phyloP scores from a whole-genome alignment of 1,139 yeast genomes.

The Kodamaea derodonti region DNA sequence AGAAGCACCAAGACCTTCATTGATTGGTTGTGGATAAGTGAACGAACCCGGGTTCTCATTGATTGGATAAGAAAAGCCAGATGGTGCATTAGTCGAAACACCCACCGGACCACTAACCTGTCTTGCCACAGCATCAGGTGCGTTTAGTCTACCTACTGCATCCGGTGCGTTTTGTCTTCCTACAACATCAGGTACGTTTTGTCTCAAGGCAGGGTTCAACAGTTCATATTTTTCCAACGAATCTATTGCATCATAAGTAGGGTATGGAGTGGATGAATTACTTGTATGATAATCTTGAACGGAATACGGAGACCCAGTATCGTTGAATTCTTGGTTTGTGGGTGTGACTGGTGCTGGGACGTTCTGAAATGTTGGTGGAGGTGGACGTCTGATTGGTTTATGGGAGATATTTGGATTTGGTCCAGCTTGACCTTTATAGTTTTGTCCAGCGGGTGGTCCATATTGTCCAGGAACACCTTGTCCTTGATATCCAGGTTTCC shows the following conservation, averaged over 20 bases:
- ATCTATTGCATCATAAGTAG: not conserved
- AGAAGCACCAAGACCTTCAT: too few species aligned
- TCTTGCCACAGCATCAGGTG: too few species aligned
- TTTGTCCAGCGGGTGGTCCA: not conserved
- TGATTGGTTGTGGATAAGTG: too few species aligned
- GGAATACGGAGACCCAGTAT: conserved; percentile 10
- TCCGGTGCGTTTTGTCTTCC: too few species aligned
- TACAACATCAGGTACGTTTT: too few species aligned
- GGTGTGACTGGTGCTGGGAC: conserved; percentile 7
- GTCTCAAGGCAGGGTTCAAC: not conserved
- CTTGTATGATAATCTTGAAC: conserved; percentile 10
- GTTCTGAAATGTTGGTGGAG: conserved; percentile 1
- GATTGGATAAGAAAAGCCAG: not conserved
- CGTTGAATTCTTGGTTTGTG: conserved; percentile 9
- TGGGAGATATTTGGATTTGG: too few species aligned
- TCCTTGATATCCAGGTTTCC: not conserved
- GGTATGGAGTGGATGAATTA: conserved; percentile 1
- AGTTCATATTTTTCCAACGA: not conserved
- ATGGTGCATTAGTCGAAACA: not conserved
- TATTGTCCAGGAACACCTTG: not conserved
- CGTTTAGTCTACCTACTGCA: too few species aligned
- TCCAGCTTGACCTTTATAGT: not conserved
- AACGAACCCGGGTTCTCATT: too few species aligned
- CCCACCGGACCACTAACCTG: not conserved
- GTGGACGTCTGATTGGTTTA: not conserved